These are phyloP conservation scores for Phytophthora citricola DNA, from an alignment of 352 stramenopile genomes.

Conservation along the genomic window DNA sequence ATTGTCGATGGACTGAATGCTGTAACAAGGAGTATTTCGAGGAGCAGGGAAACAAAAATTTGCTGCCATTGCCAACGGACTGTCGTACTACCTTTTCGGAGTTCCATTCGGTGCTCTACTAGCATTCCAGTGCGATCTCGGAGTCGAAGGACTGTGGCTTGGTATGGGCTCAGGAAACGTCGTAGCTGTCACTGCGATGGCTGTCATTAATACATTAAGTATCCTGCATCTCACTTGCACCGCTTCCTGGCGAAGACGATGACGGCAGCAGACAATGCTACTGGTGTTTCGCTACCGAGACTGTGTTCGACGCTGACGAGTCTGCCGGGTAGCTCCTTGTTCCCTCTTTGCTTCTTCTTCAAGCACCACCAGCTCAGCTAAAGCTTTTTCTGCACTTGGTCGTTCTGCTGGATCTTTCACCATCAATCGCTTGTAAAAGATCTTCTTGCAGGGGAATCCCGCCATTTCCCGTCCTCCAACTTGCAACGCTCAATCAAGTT, in stretches of 20 bases:
- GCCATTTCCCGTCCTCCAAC: no score
- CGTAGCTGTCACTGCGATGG: conserved; percentile 1
- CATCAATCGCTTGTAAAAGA: no score
- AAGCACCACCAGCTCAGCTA: no score
- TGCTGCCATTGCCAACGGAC: conserved; percentile 52
- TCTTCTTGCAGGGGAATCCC: no score
- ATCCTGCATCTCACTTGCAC: no score
- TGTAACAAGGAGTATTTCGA: conserved; percentile 68
- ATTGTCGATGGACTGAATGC: conserved; percentile 53
- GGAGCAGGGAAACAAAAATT: conserved; percentile 56
- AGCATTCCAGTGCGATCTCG: conserved; percentile 26
- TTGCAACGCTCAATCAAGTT: no score
- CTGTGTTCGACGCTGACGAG: no score
- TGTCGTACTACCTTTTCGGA: conserved; percentile 70
- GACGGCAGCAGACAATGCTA: no score
- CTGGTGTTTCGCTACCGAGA: neutral
- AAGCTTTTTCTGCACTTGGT: no score
- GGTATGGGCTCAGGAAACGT: conserved; percentile 46
- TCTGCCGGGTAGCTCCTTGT: no score
- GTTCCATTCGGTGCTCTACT: conserved; percentile 63
- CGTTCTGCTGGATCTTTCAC: no score
- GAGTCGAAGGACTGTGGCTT: conserved; percentile 59
- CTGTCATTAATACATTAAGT: neutral
- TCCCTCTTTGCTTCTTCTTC: no score
- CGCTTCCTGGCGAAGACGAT: neutral